Conservation (phyloP, 306 rosid species). For the Cicer judaicum region DNA sequence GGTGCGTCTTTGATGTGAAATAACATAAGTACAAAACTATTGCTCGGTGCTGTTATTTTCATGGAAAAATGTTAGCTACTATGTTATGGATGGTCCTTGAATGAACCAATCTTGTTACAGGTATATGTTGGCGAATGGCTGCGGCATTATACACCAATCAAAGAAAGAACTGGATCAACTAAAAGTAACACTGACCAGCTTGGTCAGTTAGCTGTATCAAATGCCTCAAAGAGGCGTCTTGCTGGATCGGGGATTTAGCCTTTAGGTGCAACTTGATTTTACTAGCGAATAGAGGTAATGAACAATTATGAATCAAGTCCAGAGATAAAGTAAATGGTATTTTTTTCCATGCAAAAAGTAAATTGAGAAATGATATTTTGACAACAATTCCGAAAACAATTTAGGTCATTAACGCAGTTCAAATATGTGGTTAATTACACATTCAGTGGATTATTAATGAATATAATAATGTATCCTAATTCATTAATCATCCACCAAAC, state of each 20-base stretch:
- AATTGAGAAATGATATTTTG: too few species aligned
- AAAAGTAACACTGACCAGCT: conserved; percentile 65
- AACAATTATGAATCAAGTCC: conserved; percentile 8
- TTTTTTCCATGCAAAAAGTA: neutral
- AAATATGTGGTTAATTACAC: too few species aligned
- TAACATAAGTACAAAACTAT: too few species aligned
- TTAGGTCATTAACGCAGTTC: too few species aligned
- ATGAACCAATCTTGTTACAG: conserved; percentile 48
- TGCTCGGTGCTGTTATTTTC: neutral
- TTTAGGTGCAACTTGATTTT: neutral
- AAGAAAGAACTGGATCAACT: conserved; percentile 52
- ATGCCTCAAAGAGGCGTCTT: conserved; percentile 78
- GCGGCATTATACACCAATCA: conserved; percentile 65
- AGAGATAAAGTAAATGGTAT: neutral
- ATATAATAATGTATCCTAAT: too few species aligned
- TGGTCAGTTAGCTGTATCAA: conserved; percentile 74
- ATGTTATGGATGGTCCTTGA: neutral
- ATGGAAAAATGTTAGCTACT: neutral
- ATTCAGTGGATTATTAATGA: too few species aligned
- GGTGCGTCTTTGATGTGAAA: too few species aligned
- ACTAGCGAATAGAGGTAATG: neutral
- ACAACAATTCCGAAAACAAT: too few species aligned
- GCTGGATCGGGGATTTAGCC: conserved; percentile 69
- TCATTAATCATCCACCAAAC: too few species aligned
- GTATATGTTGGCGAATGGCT: conserved; percentile 86